A percentile compares a stretch with the other conserved stretches of the same genome.
Conservation (phyloP, 1,284 basidiomycete species). For the Psilocybe mexicana region DNA sequence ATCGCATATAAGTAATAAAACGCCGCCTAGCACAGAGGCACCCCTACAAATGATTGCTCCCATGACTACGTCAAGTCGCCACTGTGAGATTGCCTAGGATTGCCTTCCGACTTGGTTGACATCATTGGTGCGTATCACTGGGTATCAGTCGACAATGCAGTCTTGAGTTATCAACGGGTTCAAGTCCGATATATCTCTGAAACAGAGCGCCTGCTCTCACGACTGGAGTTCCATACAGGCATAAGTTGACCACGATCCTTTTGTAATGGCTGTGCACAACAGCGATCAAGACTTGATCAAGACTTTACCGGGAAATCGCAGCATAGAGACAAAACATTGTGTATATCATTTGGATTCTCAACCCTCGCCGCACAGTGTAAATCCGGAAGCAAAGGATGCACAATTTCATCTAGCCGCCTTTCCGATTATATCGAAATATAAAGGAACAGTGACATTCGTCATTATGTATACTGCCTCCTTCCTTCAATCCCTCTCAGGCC, state of each 20-base stretch:
- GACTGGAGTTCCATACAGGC: neutral
- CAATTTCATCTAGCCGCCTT: conserved; percentile 2
- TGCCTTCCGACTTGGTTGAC: conserved; percentile 5
- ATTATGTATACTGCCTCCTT: conserved; percentile 6
- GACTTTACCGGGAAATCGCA: conserved; percentile 12
- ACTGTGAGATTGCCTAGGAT: conserved; percentile 18
- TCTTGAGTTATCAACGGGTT: neutral
- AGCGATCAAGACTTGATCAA: conserved; percentile 3
- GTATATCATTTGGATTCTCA: conserved; percentile 23
- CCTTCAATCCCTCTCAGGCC: conserved; percentile 3
- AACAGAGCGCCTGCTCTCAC: neutral
- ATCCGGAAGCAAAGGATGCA: neutral
- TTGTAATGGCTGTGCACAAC: conserved; percentile 18
- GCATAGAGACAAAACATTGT: conserved; percentile 21
- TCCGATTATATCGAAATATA: conserved; percentile 18
- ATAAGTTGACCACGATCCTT: conserved; percentile 2
- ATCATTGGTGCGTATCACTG: conserved; percentile 13
- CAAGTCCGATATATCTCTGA: conserved; percentile 5
- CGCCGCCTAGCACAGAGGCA: neutral
- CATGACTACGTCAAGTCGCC: conserved; percentile 21
- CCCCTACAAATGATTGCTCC: conserved; percentile 15
- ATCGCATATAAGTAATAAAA: neutral
- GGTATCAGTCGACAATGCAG: conserved; percentile 4
- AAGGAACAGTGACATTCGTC: conserved; percentile 12
- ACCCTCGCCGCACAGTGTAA: neutral